Evolutionary conservation across 352 stramenopile species (phyloP), one percentile per base, ranked within the genome.

Genomic region (Phytopythium chamaehyphon): DNA sequence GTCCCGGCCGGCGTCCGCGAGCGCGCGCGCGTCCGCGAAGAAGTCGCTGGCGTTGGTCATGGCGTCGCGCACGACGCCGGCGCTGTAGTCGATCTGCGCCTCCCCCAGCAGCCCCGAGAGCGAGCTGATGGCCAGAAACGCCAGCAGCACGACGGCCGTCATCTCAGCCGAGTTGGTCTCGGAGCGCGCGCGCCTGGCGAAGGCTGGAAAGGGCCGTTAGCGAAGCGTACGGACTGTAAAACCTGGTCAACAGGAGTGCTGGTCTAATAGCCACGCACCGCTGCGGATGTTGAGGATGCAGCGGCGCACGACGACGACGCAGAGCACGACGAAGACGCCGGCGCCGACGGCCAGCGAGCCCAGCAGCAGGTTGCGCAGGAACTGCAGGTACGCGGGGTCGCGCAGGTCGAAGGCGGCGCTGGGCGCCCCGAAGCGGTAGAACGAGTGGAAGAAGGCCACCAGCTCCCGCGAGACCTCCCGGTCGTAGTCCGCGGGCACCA

Each of bases 31-130:
- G 12, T 67, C 53, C 19, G 62, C 51, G 38, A 93, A 90, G 39
- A 72, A 54, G 26, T 72, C 40, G 39, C 76, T 90, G 3, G 68
- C 72, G 55, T 93, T 93, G 36, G 64, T 71, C 79, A 93, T 88
- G 18, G 77, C 82, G 46, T 86, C 69, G 37, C 71, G 66, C 49
- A 90, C 67, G 26, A 88, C 66, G 9, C 81, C 69, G n/a, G 80
- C 74, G 47, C 79, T 89, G 73, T 93, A 93, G 62, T 93, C 79
- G 24, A 90, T 77, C 47, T 93, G 82, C 24, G 76, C 82, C 58
- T 90, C 79, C 45, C 79, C 82, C 26, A 93, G 55, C 14, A 93
- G 62, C 10, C 82, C 82, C 8, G 75, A 77, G 10, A 93, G 56
- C 11, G 82, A 71, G 36, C 73, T 88, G 46, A 93, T 73, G 7